phyloP scores from a whole-genome alignment of 495 filamentous ascomycete species.

The Polyplosphaeria fusca region DNA sequence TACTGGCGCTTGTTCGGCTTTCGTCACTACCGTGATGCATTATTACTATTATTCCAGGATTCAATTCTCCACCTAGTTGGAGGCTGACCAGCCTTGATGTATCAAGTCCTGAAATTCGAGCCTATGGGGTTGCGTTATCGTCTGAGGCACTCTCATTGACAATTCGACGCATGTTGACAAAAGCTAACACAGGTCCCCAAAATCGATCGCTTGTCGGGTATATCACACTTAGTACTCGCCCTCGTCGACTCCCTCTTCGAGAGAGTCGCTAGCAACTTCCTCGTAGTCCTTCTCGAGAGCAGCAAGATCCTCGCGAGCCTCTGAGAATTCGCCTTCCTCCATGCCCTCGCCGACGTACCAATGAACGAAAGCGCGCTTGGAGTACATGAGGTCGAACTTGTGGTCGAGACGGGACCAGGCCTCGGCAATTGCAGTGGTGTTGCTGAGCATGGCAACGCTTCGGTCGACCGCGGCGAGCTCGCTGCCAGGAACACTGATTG shows the following conservation, averaged over 20 bases:
- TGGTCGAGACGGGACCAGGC: constrained; percentile 85
- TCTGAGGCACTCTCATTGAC: neutral
- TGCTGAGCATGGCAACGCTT: constrained; percentile 85
- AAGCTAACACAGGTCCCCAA: constrained; percentile 8
- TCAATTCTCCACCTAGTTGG: too few species aligned
- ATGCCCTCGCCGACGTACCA: constrained; percentile 96
- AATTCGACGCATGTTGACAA: neutral
- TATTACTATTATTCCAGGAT: too few species aligned
- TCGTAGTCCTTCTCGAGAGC: constrained; percentile 91
- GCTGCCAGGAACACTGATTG: constrained; percentile 68
- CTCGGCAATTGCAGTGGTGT: constrained; percentile 88
- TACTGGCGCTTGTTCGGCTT: too few species aligned
- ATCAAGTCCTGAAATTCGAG: too few species aligned
- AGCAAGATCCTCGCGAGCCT: constrained; percentile 85
- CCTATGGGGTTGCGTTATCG: too few species aligned
- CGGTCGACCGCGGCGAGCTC: constrained; percentile 83
- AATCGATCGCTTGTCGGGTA: constrained; percentile 13
- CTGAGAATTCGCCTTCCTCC: constrained; percentile 92
- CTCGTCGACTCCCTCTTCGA: constrained; percentile 60
- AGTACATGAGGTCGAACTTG: constrained; percentile 98
- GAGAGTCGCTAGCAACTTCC: constrained; percentile 75
- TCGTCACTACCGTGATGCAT: too few species aligned
- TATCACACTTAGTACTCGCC: constrained; percentile 64
- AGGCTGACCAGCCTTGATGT: too few species aligned
- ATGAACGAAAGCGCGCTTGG: constrained; percentile 90